Evolutionary conservation across 495 filamentous ascomycete species (phyloP).

Genomic region (Filosporella fistucella): DNA sequence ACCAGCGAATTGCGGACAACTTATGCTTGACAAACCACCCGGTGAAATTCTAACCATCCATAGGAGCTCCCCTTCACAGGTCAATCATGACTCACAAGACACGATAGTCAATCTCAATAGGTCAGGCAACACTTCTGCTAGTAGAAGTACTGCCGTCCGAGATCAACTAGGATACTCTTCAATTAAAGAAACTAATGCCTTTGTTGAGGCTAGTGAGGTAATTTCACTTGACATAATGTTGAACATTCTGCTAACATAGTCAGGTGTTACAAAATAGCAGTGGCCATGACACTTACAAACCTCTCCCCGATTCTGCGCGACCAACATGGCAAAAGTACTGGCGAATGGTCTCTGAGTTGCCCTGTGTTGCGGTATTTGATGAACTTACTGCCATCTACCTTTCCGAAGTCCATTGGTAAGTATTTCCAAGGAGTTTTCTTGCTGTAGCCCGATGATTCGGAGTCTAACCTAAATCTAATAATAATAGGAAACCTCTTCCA

Average conservation of each 20-base stretch:
- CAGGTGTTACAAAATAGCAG: conserved; percentile 1
- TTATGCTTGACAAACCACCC: not conserved
- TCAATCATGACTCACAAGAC: not conserved
- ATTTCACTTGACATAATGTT: not conserved
- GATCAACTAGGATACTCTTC: conserved; percentile 5
- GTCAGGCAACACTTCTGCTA: not conserved
- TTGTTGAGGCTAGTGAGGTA: not conserved
- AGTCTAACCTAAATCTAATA: too few relatives aligned
- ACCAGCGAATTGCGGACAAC: not conserved
- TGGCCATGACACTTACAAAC: not conserved
- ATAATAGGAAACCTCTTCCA: not conserved
- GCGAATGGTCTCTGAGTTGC: not conserved
- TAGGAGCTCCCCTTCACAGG: not conserved
- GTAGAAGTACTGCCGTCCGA: not conserved
- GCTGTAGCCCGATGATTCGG: too few relatives aligned
- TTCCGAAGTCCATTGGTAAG: conserved; percentile 7
- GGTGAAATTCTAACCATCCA: not conserved
- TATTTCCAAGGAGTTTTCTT: too few relatives aligned
- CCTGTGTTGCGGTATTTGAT: not conserved
- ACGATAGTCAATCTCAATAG: not conserved
- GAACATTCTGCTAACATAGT: not conserved
- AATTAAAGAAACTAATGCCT: conserved; percentile 1
- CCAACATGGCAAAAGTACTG: not conserved
- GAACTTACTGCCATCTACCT: not conserved
- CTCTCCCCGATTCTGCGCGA: not conserved